Evolutionary conservation across 208 protist genomes (phyloP).

Genomic region (Sergeia podlipaevii): DNA sequence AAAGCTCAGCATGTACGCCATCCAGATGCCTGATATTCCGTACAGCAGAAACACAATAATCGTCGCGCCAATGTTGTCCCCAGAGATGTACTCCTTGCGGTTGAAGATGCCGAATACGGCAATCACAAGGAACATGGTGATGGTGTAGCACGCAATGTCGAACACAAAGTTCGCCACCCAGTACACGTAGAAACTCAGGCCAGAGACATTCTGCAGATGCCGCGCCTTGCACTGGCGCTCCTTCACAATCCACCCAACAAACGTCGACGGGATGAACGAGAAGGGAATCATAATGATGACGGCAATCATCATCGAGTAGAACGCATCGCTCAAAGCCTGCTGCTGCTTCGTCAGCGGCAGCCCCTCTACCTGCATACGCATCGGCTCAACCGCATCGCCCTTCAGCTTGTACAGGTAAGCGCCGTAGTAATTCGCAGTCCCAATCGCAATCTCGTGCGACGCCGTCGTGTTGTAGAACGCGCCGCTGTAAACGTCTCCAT

Average conservation of each 20-base stretch:
- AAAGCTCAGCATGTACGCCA: conserved; percentile 48
- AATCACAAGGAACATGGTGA: conserved; percentile 44
- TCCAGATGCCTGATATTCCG: conserved; percentile 36
- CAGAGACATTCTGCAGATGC: conserved; percentile 59
- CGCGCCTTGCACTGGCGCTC: conserved; percentile 48
- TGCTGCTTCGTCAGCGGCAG: conserved; percentile 32
- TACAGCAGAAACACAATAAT: conserved; percentile 47
- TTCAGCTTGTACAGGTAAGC: conserved; percentile 5
- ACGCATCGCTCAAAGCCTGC: conserved; percentile 11
- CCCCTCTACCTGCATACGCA: conserved; percentile 12
- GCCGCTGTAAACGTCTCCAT: background rate
- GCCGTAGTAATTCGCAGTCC: conserved; percentile 31
- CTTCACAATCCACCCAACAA: conserved; percentile 46
- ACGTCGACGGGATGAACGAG: conserved; percentile 64
- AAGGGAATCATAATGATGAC: conserved; percentile 69
- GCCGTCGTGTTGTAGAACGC: conserved; percentile 53
- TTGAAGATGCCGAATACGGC: conserved; percentile 40
- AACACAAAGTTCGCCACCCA: conserved; percentile 70
- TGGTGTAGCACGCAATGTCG: conserved; percentile 41
- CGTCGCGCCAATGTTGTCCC: conserved; percentile 26
- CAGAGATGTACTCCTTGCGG: conserved; percentile 36
- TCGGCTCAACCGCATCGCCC: background rate
- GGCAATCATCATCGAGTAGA: conserved; percentile 35
- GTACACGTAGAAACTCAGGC: conserved; percentile 46
- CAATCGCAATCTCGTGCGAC: conserved; percentile 29